A percentile compares a stretch with the other conserved stretches of the same genome.
These are phyloP conservation scores for Cladosporium halotolerans DNA, from an alignment of 2,329 filamentous ascomycete species.

Conservation along the genomic window DNA sequence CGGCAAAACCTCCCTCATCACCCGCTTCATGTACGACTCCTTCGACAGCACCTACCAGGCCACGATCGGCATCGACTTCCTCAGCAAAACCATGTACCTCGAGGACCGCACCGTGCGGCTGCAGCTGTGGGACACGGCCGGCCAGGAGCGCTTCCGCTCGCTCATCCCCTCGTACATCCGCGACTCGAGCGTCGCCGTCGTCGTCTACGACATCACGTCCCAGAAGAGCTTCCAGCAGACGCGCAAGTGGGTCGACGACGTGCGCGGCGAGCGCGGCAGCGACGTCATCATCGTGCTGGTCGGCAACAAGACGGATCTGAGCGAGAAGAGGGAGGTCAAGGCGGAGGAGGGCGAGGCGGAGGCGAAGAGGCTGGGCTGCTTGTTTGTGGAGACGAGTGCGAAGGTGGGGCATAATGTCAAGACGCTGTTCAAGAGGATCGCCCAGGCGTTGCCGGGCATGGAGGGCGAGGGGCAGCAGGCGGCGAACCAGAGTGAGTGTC, in stretches of 20 bases:
- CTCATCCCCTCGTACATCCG: slow-evolving; percentile 98
- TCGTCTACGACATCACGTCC: slow-evolving; percentile 86
- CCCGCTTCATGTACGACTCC: slow-evolving; percentile 99
- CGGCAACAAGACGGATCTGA: slow-evolving; percentile 98
- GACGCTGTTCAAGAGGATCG: slow-evolving; percentile 94
- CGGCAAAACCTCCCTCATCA: slow-evolving; percentile 97
- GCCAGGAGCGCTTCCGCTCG: slow-evolving; percentile 94
- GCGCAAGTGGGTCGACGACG: slow-evolving; percentile 98
- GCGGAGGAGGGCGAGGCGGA: slow-evolving; percentile 95
- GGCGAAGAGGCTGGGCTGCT: slow-evolving; percentile 93
- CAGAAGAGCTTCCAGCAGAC: slow-evolving; percentile 98
- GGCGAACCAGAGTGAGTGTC: slow-evolving; percentile 68
- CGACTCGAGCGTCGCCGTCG: slow-evolving; percentile 94
- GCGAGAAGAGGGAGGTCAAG: slow-evolving; percentile 96
- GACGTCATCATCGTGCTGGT: slow-evolving; percentile 98
- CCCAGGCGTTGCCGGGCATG: slow-evolving; percentile 95
- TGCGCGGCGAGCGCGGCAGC: slow-evolving; percentile 90
- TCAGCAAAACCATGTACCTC: slow-evolving; percentile 99
- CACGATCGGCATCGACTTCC: slow-evolving; percentile 97
- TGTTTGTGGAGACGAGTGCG: slow-evolving; percentile 98
- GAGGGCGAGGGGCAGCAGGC: slow-evolving; percentile 78
- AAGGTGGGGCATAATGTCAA: slow-evolving; percentile 99
- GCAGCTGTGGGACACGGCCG: slow-evolving; percentile 97
- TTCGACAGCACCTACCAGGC: slow-evolving; percentile 99
- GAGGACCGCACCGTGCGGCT: slow-evolving; percentile 96